Percentiles rank a stretch among this genome's conserved stretches.
Conservation (phyloP, 73 alveolate species). For the Tetrahymena malaccensis region DNA sequence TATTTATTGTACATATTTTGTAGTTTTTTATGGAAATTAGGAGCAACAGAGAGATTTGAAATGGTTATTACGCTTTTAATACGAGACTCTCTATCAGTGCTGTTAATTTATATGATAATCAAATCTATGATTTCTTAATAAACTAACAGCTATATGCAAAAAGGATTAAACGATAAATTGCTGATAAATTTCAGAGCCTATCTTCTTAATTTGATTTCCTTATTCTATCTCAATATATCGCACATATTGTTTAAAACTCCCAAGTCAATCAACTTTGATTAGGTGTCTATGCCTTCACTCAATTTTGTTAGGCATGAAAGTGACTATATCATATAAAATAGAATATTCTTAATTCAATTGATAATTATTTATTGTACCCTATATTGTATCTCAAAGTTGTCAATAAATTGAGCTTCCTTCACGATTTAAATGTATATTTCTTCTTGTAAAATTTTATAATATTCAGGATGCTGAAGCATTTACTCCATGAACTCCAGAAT, state of each 20-base stretch:
- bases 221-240: background rate
- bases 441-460: background rate
- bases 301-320: background rate
- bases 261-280: background rate
- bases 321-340: background rate
- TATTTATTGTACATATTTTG: background rate
- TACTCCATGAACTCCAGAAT: background rate
- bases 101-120: constrained; percentile 11
- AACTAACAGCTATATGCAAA: background rate
- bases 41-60: constrained; percentile 20
- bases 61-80: constrained; percentile 24
- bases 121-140: constrained; percentile 35
- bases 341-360: no score
- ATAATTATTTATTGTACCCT: background rate
- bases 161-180: constrained; percentile 21
- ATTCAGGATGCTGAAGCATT: background rate
- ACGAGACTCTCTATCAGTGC: constrained; percentile 20
- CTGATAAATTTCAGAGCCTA: constrained; percentile 25
- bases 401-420: background rate
- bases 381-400: background rate
- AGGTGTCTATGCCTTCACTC: background rate
- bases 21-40: constrained; percentile 23
- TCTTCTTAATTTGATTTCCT: background rate
- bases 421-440: background rate
- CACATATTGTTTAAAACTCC: background rate